These are phyloP conservation scores for Agrocybe praecox DNA, from an alignment of 768 basidiomycete genomes.

Conservation along the genomic window DNA sequence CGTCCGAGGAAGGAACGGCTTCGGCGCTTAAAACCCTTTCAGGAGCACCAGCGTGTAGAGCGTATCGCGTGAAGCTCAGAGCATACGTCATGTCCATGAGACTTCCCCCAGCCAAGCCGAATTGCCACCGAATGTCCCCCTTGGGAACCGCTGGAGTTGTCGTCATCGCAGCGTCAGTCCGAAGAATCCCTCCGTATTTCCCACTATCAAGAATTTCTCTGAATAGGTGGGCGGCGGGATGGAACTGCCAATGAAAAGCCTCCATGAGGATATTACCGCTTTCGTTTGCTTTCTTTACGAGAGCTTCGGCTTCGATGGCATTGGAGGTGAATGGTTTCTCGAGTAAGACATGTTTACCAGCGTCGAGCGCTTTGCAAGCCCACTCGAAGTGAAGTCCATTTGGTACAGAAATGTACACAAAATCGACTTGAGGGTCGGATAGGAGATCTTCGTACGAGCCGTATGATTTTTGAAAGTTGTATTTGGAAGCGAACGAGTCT, in stretches of 20 bases:
- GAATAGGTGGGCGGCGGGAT: conserved; percentile 59
- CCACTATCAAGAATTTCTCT: conserved; percentile 58
- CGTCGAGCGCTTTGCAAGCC: conserved; percentile 65
- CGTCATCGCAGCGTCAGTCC: conserved; percentile 39
- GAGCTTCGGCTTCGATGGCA: conserved; percentile 1
- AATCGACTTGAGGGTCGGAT: conserved; percentile 47
- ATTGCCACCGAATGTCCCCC: conserved; percentile 53
- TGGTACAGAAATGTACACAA: conserved; percentile 56
- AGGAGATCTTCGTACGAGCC: conserved; percentile 40
- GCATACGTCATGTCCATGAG: conserved; percentile 56
- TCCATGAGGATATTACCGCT: conserved; percentile 60
- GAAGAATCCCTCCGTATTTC: conserved; percentile 54
- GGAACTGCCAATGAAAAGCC: conserved; percentile 62
- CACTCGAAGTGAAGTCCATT: conserved; percentile 68
- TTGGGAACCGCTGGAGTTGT: conserved; percentile 29
- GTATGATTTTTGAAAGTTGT: conserved; percentile 52
- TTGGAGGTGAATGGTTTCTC: conserved; percentile 54
- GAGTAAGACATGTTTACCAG: conserved; percentile 68
- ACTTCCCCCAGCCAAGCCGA: conserved; percentile 59
- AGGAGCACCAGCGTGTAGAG: conserved; percentile 11
- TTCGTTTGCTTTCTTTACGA: conserved; percentile 36
- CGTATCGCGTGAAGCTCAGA: conserved; percentile 20
- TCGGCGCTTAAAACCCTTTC: not conserved
- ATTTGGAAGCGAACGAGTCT: conserved; percentile 47
- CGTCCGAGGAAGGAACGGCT: conserved; percentile 39